Base-by-base conservation (phyloP, 106 monocot species). In the Cymbidium sinense region DNA sequence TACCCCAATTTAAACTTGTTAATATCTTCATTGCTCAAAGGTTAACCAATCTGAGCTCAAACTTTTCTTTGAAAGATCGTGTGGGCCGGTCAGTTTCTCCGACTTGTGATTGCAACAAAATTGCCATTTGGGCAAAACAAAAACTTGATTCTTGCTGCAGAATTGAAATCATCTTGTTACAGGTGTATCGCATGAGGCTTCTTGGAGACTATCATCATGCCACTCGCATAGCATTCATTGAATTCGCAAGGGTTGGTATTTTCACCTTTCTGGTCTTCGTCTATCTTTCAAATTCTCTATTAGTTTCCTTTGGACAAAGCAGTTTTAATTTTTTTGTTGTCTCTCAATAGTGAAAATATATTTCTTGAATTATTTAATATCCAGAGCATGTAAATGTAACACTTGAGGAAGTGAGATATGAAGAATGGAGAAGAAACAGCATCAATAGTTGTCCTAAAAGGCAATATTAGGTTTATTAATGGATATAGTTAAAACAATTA, bases 221-320 rank as follows among this genome's bases (percentile, higher is more conserved):
- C 55, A 83, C 83, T 75, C 86, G 80, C 54, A 86, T 83, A 15
- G 83, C 86, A 29, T 86, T 86, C 81, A 83, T 86, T 67, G 86
- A 86, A 52, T 86, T 86, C 70, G 50, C 70, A 75, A 82, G 70
- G 72, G 86, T 83, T 50, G 70, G 71, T 55, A 29, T n/a, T 34
- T 52, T 70, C 4, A 41, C 51, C 74, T 75, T 47, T 21, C 21
- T 36, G 9, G 4, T 61, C 19, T 76, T 34, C 35, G 4, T 5
- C 20, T 73, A 5, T n/a, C n/a, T 12, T 73, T 18, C 2, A n/a
- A 9, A 23, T 41, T 1, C 4, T 61, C 8, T 39, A 4, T 21
- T 39, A 5, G 21, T 73, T 21, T 43, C 19, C 35, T 36, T 10
- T 36, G 37, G 34, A 34, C 2, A 35, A 36, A 35, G 33, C n/a